Percentiles rank a stretch among this genome's conserved stretches.
phyloP scores from a whole-genome alignment of 768 basidiomycete genomes.

The Phlebiopsis gigantea region DNA sequence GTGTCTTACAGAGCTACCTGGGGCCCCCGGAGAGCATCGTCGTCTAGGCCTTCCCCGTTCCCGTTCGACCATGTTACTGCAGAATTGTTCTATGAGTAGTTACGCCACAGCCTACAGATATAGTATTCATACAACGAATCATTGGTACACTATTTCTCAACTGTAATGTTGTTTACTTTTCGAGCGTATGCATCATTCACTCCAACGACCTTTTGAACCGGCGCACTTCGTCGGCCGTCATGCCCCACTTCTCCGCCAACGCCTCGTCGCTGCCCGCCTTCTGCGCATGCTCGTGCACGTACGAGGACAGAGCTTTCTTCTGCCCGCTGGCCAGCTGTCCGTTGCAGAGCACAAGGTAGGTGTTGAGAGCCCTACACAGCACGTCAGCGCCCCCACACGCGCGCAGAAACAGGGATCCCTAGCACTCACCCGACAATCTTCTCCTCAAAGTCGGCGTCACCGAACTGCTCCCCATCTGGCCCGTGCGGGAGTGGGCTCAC shows the following conservation, averaged over 20 bases:
- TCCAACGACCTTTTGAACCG: background rate
- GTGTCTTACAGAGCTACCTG: slow-evolving; percentile 50
- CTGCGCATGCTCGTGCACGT: slow-evolving; percentile 21
- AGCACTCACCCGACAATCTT: slow-evolving; percentile 46
- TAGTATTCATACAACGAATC: background rate
- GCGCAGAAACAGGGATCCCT: too few relatives aligned
- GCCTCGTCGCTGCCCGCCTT: slow-evolving; percentile 12
- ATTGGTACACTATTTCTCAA: background rate
- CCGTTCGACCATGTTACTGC: background rate
- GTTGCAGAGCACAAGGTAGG: slow-evolving; percentile 40
- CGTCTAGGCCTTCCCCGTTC: background rate
- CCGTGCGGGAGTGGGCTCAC: slow-evolving; percentile 57
- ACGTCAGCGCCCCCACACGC: background rate
- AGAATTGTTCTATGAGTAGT: background rate
- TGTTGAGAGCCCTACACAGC: slow-evolving; percentile 41
- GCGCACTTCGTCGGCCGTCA: slow-evolving; percentile 9
- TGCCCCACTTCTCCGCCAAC: slow-evolving; percentile 25
- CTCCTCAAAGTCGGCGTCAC: slow-evolving; percentile 62
- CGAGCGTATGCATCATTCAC: background rate
- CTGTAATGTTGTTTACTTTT: background rate
- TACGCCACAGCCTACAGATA: background rate
- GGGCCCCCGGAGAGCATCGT: slow-evolving; percentile 55
- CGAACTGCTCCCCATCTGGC: slow-evolving; percentile 58
- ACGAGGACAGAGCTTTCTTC: slow-evolving; percentile 24
- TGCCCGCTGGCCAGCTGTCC: slow-evolving; percentile 28